Evolutionary conservation across 2,329 filamentous ascomycete species (phyloP).

Genomic region (Sclerotinia sclerotiorum): DNA sequence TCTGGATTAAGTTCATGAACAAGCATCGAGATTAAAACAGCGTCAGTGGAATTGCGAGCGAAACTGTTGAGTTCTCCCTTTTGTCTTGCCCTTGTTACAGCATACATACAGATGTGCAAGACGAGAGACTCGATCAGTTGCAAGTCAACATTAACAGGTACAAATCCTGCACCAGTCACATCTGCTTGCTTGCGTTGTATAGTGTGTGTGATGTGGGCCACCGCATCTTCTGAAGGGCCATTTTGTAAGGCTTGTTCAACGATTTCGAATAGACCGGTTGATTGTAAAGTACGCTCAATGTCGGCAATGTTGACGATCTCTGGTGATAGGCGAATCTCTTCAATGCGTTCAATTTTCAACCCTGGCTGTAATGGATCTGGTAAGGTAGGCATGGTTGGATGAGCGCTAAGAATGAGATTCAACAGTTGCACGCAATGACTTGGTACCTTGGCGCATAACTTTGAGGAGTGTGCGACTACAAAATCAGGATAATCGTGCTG

Average conservation of each 20-base stretch:
- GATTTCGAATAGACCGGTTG: conserved; percentile 57
- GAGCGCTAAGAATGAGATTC: conserved; percentile 83
- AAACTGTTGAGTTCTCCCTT: conserved; percentile 62
- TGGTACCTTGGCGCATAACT: conserved; percentile 78
- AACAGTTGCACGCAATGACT: conserved; percentile 82
- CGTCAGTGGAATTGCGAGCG: conserved; percentile 63
- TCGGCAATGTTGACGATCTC: conserved; percentile 65
- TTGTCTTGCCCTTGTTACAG: conserved; percentile 58
- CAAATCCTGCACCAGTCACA: conserved; percentile 64
- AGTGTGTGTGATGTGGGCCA: conserved; percentile 74
- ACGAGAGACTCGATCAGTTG: conserved; percentile 77
- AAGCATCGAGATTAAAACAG: conserved; percentile 72
- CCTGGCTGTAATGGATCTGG: conserved; percentile 72
- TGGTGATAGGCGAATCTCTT: conserved; percentile 70
- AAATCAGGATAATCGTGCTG: conserved; percentile 97
- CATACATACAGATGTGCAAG: conserved; percentile 75
- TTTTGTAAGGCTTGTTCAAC: conserved; percentile 58
- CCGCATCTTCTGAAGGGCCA: conserved; percentile 67
- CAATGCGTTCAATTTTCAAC: conserved; percentile 72
- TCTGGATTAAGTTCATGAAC: conserved; percentile 73
- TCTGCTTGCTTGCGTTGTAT: conserved; percentile 61
- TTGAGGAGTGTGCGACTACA: conserved; percentile 80
- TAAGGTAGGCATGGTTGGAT: conserved; percentile 69
- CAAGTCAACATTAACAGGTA: conserved; percentile 67
- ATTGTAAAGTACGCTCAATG: conserved; percentile 50